Evolutionary conservation across 2,329 filamentous ascomycete species (phyloP).

Genomic region (Eutypa lata): DNA sequence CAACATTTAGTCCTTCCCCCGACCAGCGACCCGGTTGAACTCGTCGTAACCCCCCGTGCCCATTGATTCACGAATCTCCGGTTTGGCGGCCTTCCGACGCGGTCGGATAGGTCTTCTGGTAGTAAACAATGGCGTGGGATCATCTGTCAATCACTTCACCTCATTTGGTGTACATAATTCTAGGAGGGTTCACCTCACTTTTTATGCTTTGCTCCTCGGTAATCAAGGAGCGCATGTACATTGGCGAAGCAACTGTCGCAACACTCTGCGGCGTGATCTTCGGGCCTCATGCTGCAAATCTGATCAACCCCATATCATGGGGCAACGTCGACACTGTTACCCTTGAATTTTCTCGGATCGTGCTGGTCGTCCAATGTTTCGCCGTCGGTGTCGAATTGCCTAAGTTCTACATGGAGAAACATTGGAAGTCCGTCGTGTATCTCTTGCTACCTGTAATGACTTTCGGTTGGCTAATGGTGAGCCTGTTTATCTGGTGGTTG

Average conservation of each 20-base stretch:
- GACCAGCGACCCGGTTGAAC: slow-evolving; percentile 23
- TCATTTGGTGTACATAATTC: slow-evolving; percentile 96
- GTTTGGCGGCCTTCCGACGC: slow-evolving; percentile 5
- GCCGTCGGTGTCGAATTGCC: slow-evolving; percentile 88
- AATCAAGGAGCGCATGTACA: slow-evolving; percentile 98
- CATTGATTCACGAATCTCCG: neutral
- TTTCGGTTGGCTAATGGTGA: slow-evolving; percentile 89
- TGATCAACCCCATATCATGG: slow-evolving; percentile 76
- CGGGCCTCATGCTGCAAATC: slow-evolving; percentile 76
- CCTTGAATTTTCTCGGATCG: slow-evolving; percentile 83
- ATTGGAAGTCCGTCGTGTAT: slow-evolving; percentile 90
- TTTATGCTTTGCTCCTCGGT: slow-evolving; percentile 99
- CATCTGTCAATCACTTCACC: slow-evolving; percentile 86
- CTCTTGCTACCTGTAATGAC: slow-evolving; percentile 96
- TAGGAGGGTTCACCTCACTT: slow-evolving; percentile 93
- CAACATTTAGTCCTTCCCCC: slow-evolving; percentile 17
- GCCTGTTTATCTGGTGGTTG: slow-evolving; percentile 93
- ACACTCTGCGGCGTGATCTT: slow-evolving; percentile 87
- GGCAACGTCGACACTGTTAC: slow-evolving; percentile 83
- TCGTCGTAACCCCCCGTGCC: neutral
- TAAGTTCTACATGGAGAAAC: slow-evolving; percentile 94
- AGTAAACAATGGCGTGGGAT: slow-evolving; percentile 66
- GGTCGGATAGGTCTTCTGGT: slow-evolving; percentile 6
- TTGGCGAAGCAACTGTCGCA: slow-evolving; percentile 94
- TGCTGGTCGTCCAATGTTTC: slow-evolving; percentile 89